A percentile compares a stretch with the other conserved stretches of the same genome.
Evolutionary conservation across 2,329 filamentous ascomycete species (phyloP).

Genomic region (Diaporthe destruens): DNA sequence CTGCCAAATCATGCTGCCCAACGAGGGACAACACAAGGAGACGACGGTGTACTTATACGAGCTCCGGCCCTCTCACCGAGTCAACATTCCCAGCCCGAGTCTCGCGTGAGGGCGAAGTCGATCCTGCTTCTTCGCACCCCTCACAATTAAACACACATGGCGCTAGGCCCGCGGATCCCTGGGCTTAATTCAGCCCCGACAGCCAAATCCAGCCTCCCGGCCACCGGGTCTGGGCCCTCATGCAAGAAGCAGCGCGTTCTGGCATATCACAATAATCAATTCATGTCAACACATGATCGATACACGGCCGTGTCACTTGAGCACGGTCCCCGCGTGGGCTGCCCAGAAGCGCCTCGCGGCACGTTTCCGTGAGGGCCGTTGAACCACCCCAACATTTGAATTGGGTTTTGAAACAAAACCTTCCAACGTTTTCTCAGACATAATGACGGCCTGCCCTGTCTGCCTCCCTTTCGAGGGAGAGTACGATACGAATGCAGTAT

Average conservation of each 20-base stretch:
- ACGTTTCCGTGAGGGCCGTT: slow-evolving; percentile 27
- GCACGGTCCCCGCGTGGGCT: slow-evolving; percentile 6
- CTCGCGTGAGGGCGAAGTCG: background rate
- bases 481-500: background rate
- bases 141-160: slow-evolving; percentile 25
- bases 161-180: slow-evolving; percentile 13
- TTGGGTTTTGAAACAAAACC: background rate
- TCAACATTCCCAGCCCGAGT: background rate
- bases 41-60: slow-evolving; percentile 12
- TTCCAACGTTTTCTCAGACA: background rate
- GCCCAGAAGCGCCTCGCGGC: slow-evolving; percentile 23
- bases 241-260: background rate
- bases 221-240: background rate
- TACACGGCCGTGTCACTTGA: slow-evolving; percentile 17
- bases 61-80: background rate
- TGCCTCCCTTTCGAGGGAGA: background rate
- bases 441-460: too few species aligned
- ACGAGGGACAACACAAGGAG: slow-evolving; percentile 8
- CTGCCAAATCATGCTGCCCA: slow-evolving; percentile 12
- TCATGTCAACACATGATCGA: slow-evolving; percentile 2
- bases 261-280: background rate
- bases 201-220: slow-evolving; percentile 17
- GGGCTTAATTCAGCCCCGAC: slow-evolving; percentile 31
- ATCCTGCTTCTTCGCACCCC: slow-evolving; percentile 11
- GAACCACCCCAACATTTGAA: slow-evolving; percentile 3